Evolutionary conservation across 345 rosid genomes (phyloP).

Genomic region (Camelina laxa): DNA sequence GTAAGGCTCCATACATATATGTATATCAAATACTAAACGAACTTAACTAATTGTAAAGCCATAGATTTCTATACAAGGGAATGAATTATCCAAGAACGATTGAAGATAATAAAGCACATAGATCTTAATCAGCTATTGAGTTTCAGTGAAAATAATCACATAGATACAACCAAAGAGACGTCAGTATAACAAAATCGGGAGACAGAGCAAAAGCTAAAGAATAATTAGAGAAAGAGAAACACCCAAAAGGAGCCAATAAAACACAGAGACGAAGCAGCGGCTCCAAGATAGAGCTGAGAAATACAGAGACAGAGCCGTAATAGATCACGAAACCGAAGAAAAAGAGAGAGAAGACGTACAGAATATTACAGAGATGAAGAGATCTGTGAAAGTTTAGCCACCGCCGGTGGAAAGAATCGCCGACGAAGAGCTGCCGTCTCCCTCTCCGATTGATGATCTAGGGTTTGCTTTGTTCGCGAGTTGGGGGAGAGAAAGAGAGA

Average conservation of each 20-base stretch:
- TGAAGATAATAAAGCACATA: background rate
- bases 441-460: slow-evolving; percentile 42
- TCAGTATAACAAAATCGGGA: background rate
- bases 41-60: background rate
- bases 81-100: background rate
- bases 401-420: slow-evolving; percentile 13
- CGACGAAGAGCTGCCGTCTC: slow-evolving; percentile 43
- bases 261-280: background rate
- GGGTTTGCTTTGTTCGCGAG: slow-evolving; percentile 44
- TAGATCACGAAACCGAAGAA: slow-evolving; percentile 12
- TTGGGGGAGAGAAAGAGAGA: slow-evolving; percentile 15
- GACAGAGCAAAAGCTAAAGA: background rate
- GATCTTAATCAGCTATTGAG: slow-evolving; percentile 12
- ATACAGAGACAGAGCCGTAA: background rate
- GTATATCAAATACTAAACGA: background rate
- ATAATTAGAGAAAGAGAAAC: background rate
- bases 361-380: background rate
- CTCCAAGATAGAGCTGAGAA: background rate
- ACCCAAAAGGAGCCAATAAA: background rate
- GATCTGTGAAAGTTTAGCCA: slow-evolving; percentile 19
- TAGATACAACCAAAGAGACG: background rate
- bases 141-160: background rate
- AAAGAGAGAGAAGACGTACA: slow-evolving; percentile 33
- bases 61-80: background rate
- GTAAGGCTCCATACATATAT: background rate